These are phyloP conservation scores for Brasenia schreberi DNA, from an alignment of 164 flowering plant genomes.

Conservation along the genomic window DNA sequence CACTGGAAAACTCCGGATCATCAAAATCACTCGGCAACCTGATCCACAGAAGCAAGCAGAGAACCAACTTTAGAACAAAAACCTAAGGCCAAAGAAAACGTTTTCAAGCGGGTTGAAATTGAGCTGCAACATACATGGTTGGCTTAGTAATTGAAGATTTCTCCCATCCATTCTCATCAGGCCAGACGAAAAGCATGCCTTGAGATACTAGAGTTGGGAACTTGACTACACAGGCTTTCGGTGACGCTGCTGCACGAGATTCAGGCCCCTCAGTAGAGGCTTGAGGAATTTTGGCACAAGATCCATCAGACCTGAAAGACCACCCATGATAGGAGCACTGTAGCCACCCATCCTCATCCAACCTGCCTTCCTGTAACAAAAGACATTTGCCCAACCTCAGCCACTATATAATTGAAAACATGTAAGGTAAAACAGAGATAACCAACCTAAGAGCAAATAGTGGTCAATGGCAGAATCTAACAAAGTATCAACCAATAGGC, in stretches of 20 bases:
- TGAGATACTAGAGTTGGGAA: constrained; percentile 88
- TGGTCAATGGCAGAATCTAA: too few relatives aligned
- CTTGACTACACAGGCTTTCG: constrained; percentile 70
- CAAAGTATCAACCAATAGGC: too few relatives aligned
- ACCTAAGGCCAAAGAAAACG: neutral
- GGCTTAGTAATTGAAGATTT: constrained; percentile 63
- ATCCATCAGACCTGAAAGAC: constrained; percentile 78
- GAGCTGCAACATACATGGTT: constrained; percentile 33
- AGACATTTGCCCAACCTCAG: neutral
- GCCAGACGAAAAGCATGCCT: constrained; percentile 97
- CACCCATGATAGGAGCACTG: constrained; percentile 97
- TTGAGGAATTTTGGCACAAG: constrained; percentile 75
- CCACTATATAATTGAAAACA: too few relatives aligned
- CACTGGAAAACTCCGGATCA: constrained; percentile 73
- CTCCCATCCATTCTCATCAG: constrained; percentile 92
- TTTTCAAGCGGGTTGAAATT: neutral
- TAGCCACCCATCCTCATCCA: constrained; percentile 81
- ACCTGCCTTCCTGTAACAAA: constrained; percentile 64
- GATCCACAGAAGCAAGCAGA: neutral
- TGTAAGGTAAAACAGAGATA: too few relatives aligned
- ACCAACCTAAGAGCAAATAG: too few relatives aligned
- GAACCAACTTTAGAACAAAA: neutral
- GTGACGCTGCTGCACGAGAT: constrained; percentile 62
- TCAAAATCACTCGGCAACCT: constrained; percentile 93
- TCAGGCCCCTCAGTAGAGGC: constrained; percentile 77